Base-by-base conservation (phyloP, 1,284 basidiomycete genomes). In the Pterula multifida region DNA sequence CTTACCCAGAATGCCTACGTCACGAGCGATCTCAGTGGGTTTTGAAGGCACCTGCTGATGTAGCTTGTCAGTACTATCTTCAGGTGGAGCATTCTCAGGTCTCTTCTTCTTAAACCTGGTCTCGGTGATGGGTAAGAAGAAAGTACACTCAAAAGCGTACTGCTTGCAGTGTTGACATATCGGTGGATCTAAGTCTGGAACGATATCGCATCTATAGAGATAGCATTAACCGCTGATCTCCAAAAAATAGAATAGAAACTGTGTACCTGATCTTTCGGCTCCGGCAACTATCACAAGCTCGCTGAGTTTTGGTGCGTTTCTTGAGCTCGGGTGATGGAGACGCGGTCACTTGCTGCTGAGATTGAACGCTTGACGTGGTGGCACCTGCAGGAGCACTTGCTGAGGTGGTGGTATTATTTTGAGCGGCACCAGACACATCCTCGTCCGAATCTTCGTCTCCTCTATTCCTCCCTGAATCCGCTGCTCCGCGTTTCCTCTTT, bases 41-140 rank as follows among this genome's bases (percentile, higher is more conserved):
- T 19, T 42, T n/a, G 39, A 17, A 6, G 39, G 9, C 19, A 4
- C 39, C 9, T 6, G 28, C 6, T 6, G 28, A 32, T 32, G 28
- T 32, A 15, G 15, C n/a, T n/a, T n/a, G 6, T 15, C 28, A 32
- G 28, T 32, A 32, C 63, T 61, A 57, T 68, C 75, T 58, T 79
- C 70, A 56, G 68, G 65, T 36, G 69, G 66, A 0, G 68, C 68
- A 0, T 70, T 67, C 55, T 89, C 85, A 57, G 85, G 84, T 58
- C 86, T 85, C 69, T 92, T 90, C 72, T 95, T 95, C 72, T 97
- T 97, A 76, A 97, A 98, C 12, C 94, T 81, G 0, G 94, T 98
- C 65, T 98, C 95, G 17, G 94, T 92, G 60, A 98, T 98, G 48
- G 95, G 95, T 19, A 98, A 77, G 73, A 96, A 96, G 68, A 94